Conservation (phyloP, 768 basidiomycete species). For the Leucosporidium creatinivorum region DNA sequence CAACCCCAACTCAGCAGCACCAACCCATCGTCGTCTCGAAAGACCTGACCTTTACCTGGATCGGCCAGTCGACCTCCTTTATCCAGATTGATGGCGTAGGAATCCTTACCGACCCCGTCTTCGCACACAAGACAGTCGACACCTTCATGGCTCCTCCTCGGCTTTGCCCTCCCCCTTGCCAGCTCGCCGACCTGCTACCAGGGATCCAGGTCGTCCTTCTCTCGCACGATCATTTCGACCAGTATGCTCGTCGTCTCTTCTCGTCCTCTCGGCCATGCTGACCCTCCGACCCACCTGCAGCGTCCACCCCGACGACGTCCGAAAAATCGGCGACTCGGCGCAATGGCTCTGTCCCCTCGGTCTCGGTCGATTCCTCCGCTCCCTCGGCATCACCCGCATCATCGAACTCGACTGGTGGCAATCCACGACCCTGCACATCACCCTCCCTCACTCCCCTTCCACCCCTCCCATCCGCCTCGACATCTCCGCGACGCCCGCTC, state of each 20-base stretch:
- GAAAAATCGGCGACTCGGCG: conserved; percentile 39
- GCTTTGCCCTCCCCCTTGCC: not conserved
- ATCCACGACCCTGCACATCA: conserved; percentile 29
- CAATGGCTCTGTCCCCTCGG: conserved; percentile 42
- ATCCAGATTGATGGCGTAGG: conserved; percentile 40
- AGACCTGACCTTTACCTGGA: conserved; percentile 37
- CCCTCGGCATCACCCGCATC: conserved; percentile 38
- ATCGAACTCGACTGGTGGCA: conserved; percentile 44
- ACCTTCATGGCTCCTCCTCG: not conserved
- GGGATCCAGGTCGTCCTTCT: conserved; percentile 41
- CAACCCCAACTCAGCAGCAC: conserved; percentile 8
- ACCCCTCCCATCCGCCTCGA: not conserved
- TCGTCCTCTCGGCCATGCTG: too few species aligned
- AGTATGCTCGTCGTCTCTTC: conserved; percentile 6
- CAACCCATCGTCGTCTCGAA: conserved; percentile 25
- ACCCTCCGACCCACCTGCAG: too few species aligned
- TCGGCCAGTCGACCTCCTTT: conserved; percentile 42
- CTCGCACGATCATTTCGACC: conserved; percentile 43
- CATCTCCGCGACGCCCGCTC: conserved; percentile 32
- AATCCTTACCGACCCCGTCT: conserved; percentile 42
- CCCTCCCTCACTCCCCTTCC: conserved; percentile 16
- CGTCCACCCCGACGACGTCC: conserved; percentile 38
- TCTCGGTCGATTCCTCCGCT: conserved; percentile 36
- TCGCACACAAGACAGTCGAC: conserved; percentile 29
- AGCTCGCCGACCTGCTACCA: not conserved